Evolutionary conservation across 148 eudicot genomes (phyloP), one percentile per base, ranked within the genome.

Genomic region (Chenopodium suecicum): DNA sequence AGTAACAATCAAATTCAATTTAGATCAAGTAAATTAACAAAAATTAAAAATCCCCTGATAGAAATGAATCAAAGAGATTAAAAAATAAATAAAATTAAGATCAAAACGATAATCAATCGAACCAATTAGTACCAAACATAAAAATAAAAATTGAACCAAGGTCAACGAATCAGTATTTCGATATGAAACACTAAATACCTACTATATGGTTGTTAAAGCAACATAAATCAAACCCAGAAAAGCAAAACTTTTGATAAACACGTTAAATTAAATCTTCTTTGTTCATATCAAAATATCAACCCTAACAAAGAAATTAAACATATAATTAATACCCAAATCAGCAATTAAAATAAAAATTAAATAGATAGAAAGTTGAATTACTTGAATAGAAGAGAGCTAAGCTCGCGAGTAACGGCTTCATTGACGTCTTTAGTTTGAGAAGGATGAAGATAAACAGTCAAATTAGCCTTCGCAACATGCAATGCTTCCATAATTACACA

Each of bases 321-420:
- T 16, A 29, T 67, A 29, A 67, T 29, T 4, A 76, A 76, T 0
- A 44, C 78, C 62, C 44, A 41, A 12, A 62, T 63, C 1, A 14
- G 19, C 0, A 73, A 17, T 27, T 14, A 10, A n/a, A 25, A 44
- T 10, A 73, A 64, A 50, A 46, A 65, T 31, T 44, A 9, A 78
- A 41, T 41, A 41, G 54, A 76, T 20, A 68, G 67, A 44, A 19
- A 72, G 80, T 34, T 27, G 22, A 73, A 73, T 60, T 81, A 92
- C 92, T 91, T 89, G 96, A 92, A 92, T 64, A 92, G 91, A 27
- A 83, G 70, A 46, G 91, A 87, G 78, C 90, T 88, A 79, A 94
- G 97, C 85, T 92, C 90, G 3, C 76, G 83, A 71, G 80, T 81
- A 29, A 92, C 74, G 20, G 97, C 89, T 17, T 85, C 90, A 34